Evolutionary conservation across 768 basidiomycete species (phyloP).

Genomic region (Scleroderma citrinum): DNA sequence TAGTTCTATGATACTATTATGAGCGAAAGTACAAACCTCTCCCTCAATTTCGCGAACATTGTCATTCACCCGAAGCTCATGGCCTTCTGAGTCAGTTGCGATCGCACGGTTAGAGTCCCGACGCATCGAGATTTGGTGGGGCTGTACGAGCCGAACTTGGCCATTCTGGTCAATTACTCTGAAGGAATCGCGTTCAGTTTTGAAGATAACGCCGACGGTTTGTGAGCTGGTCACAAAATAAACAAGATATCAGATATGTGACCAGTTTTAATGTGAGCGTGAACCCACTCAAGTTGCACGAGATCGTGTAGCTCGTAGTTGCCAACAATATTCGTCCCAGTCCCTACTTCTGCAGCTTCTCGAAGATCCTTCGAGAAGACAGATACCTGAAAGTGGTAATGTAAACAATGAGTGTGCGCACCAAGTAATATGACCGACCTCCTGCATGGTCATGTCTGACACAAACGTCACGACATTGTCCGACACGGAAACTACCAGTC

Average conservation of each 20-base stretch:
- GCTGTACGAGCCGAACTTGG: slow-evolving; percentile 81
- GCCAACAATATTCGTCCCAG: slow-evolving; percentile 81
- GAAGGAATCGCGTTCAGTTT: slow-evolving; percentile 94
- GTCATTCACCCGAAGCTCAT: slow-evolving; percentile 82
- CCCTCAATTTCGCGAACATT: slow-evolving; percentile 90
- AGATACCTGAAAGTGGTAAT: slow-evolving; percentile 56
- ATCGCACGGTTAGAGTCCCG: slow-evolving; percentile 76
- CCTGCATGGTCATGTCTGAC: slow-evolving; percentile 96
- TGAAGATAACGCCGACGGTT: slow-evolving; percentile 95
- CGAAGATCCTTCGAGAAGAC: slow-evolving; percentile 97
- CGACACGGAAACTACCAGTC: slow-evolving; percentile 87
- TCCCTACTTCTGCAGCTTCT: slow-evolving; percentile 96
- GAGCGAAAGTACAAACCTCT: slow-evolving; percentile 48
- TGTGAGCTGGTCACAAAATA: slow-evolving; percentile 51
- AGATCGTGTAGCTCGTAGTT: slow-evolving; percentile 95
- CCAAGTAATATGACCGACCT: slow-evolving; percentile 44
- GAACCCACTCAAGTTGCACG: slow-evolving; percentile 88
- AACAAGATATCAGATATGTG: slow-evolving; percentile 7
- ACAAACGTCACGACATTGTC: slow-evolving; percentile 93
- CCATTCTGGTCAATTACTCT: slow-evolving; percentile 94
- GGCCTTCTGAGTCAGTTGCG: slow-evolving; percentile 84
- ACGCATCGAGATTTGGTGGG: slow-evolving; percentile 92
- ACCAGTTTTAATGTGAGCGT: not conserved
- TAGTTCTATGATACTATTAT: not conserved
- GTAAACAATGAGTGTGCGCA: slow-evolving; percentile 3